Percentiles rank a stretch among this genome's conserved stretches.
phyloP scores from a whole-genome alignment of 2,329 filamentous ascomycete genomes.

The Metarhizium anisopliae region DNA sequence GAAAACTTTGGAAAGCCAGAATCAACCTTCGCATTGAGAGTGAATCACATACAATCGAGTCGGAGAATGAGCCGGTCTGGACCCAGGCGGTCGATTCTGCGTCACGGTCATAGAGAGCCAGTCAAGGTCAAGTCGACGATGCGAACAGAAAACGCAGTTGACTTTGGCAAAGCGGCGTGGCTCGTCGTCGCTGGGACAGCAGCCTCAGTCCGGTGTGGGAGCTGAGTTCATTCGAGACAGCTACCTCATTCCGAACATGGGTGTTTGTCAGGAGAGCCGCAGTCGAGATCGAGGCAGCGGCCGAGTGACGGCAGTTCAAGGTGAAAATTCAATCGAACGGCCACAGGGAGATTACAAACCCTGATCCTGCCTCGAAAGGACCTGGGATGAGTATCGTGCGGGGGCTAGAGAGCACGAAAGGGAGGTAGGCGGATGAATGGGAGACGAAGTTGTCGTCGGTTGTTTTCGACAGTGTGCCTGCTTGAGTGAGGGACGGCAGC shows the following conservation, averaged over 20 bases:
- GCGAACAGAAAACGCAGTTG: conserved; percentile 11
- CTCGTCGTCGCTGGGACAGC: conserved; percentile 11
- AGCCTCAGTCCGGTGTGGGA: conserved; percentile 52
- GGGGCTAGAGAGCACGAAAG: not conserved
- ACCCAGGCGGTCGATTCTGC: conserved; percentile 48
- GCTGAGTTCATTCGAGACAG: conserved; percentile 43
- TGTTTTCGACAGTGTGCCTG: not conserved
- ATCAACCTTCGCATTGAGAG: not conserved
- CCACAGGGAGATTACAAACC: not conserved
- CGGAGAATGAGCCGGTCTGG: conserved; percentile 48
- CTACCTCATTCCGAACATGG: conserved; percentile 48
- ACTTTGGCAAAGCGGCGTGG: conserved; percentile 17
- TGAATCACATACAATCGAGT: conserved; percentile 40
- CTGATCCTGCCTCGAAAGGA: not conserved
- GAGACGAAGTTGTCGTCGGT: conserved; percentile 6
- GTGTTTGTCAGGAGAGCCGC: not conserved
- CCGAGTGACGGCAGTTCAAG: not conserved
- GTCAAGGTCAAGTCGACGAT: conserved; percentile 10
- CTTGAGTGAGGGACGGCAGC: conserved; percentile 1
- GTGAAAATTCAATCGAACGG: not conserved
- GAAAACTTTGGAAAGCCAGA: not conserved
- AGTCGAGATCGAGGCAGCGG: conserved; percentile 4
- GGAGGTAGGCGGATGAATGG: not conserved
- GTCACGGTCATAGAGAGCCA: conserved; percentile 29
- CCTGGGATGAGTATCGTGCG: not conserved